These are phyloP conservation scores for Emmonsia crescens DNA, from an alignment of 2,329 filamentous ascomycete genomes.

Conservation along the genomic window DNA sequence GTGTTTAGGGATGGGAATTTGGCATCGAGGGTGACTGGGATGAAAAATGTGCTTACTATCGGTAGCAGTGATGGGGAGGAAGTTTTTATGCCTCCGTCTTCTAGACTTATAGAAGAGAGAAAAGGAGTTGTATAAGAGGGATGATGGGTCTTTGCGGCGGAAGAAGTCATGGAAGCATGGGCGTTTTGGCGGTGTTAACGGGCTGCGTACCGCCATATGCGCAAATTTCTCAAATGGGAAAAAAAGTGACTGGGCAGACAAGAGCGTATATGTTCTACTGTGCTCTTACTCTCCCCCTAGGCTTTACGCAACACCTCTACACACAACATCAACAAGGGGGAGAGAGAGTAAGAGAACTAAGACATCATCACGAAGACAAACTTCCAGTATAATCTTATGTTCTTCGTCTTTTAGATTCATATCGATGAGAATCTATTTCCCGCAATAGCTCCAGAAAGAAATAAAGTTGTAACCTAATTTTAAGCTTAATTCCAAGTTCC, in stretches of 20 bases:
- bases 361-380: neutral
- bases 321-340: neutral
- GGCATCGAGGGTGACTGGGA: neutral
- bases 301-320: neutral
- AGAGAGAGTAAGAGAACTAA: neutral
- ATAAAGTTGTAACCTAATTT: neutral
- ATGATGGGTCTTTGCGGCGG: neutral
- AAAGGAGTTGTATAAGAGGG: neutral
- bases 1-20: conserved; percentile 3
- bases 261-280: neutral
- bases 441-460: neutral
- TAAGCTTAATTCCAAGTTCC: neutral
- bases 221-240: neutral
- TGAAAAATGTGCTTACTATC: neutral
- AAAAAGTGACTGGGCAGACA: neutral
- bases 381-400: neutral
- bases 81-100: neutral
- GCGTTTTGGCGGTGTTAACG: neutral
- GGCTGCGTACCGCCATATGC: neutral
- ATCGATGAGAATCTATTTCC: neutral
- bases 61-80: neutral
- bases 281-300: neutral
- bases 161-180: neutral
- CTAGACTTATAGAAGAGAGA: neutral
- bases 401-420: neutral